A percentile compares a stretch with the other conserved stretches of the same genome.
Conservation (phyloP, 1,284 basidiomycete genomes). For the Ceratobasidium sp. region DNA sequence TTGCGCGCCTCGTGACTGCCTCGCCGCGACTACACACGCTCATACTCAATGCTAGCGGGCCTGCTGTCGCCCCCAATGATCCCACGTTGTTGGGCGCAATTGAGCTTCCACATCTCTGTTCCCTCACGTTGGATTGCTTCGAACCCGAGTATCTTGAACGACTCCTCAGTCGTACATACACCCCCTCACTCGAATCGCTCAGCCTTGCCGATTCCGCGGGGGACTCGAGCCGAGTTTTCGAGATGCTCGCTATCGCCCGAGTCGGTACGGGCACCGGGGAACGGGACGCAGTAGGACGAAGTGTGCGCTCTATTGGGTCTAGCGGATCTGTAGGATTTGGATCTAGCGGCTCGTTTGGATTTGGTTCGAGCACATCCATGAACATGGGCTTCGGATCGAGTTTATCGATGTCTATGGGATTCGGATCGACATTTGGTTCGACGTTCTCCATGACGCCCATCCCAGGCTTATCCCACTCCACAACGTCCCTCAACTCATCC, state of each 20-base stretch:
- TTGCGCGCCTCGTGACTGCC: conserved; percentile 26
- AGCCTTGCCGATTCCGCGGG: conserved; percentile 35
- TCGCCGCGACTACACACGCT: conserved; percentile 34
- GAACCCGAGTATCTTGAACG: conserved; percentile 37
- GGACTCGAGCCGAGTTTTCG: conserved; percentile 39
- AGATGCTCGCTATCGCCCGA: conserved; percentile 32
- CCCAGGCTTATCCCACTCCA: neutral
- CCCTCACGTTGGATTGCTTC: conserved; percentile 35
- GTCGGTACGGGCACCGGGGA: neutral
- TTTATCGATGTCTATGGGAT: neutral
- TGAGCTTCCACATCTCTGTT: neutral
- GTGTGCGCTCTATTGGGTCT: neutral
- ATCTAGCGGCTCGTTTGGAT: neutral
- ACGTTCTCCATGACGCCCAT: neutral
- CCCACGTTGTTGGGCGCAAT: neutral
- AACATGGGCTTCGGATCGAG: neutral
- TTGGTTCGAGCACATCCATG: neutral
- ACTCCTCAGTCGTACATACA: conserved; percentile 11
- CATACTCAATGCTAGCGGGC: conserved; percentile 36
- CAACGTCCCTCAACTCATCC: conserved; percentile 1
- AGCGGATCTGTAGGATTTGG: neutral
- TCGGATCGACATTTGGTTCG: conserved; percentile 2
- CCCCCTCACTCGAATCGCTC: conserved; percentile 24
- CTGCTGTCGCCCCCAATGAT: neutral
- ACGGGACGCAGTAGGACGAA: conserved; percentile 14